Base-by-base conservation (phyloP, 129 eudicot species). In the Escallonia herrerae region DNA sequence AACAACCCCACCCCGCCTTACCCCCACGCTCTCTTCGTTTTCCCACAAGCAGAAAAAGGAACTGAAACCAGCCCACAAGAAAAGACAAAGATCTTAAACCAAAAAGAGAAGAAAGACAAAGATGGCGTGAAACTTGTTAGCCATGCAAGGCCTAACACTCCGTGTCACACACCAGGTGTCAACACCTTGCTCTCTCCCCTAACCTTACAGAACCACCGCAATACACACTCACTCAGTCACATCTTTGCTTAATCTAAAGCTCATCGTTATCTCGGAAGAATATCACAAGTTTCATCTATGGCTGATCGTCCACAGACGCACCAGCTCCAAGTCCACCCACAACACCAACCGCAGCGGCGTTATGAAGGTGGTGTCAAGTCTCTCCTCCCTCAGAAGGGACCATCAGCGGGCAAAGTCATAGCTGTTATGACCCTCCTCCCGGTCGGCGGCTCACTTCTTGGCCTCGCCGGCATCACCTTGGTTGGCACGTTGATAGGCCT, bases 371-470 rank as follows among this genome's bases (percentile, higher is more conserved):
- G 53, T 2, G 55, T 33, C 63, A 63, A 64, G 52, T 5, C 15
- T 11, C 22, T 43, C 15, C 53, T 55, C 38, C 55, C 44, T 5
- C n/a, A 14, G 40, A 51, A 41, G 14, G 90, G 86, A n/a, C 93
- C 97, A 2, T 75, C 97, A 44, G 64, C 83, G 8, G 50, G 81
- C 76, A 83, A 91, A 58, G 47, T 91, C 60, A 47, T 91, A 0
- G 98, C 98, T 55, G 76, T 88, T 55, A 67, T 88, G 56, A 73
- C 91, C 22, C 79, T 93, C 63, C 81, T 91, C 14, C 97, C 97
- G 0, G 78, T 85, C 6, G 81, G 90, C 41, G 97, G 90, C 3
- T 71, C 78, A 68, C 83, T 91, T 2, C 94, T 91, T 1, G 75
- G 79, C 63, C 86, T 93, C 1, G 96, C 98, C 46, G 98, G 96